Conservation (phyloP, 139 green algal species). For the Chlamydomonas sp. region DNA sequence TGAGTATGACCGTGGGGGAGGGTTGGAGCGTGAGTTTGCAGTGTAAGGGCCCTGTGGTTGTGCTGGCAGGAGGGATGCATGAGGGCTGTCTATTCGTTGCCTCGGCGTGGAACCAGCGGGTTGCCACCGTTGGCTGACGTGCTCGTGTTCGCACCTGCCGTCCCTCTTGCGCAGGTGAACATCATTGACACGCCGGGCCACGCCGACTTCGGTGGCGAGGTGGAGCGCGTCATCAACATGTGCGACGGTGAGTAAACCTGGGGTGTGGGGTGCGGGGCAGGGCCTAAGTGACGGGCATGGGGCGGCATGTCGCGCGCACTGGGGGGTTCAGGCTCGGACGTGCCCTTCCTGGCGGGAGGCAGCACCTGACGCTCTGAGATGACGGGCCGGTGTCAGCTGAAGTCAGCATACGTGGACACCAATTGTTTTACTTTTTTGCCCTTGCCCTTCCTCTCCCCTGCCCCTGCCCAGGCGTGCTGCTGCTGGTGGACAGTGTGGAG, state of each 20-base stretch:
- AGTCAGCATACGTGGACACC: background rate
- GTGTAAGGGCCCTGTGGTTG: no score
- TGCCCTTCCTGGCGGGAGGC: no score
- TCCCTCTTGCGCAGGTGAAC: constrained; percentile 87
- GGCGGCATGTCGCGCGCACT: background rate
- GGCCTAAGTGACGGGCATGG: background rate
- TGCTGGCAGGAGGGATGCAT: no score
- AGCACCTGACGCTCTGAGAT: no score
- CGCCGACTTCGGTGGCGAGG: constrained; percentile 99
- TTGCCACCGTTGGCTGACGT: background rate
- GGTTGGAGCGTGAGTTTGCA: constrained; percentile 2
- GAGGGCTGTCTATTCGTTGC: no score
- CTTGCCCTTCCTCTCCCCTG: background rate
- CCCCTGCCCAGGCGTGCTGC: constrained; percentile 83
- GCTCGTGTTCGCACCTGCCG: background rate
- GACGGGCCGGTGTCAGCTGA: no score
- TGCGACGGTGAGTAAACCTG: constrained; percentile 80
- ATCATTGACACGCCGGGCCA: constrained; percentile 99
- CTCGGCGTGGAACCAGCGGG: background rate
- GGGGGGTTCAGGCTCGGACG: no score
- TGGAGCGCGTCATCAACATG: constrained; percentile 99
- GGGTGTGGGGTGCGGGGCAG: background rate
- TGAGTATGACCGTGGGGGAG: no score
- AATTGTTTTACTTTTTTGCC: background rate
- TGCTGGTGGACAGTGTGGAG: constrained; percentile 98